Percentiles rank a stretch among this genome's conserved stretches.
Conservation (phyloP, 495 filamentous ascomycete species). For the Hypoxylon subgilvum region DNA sequence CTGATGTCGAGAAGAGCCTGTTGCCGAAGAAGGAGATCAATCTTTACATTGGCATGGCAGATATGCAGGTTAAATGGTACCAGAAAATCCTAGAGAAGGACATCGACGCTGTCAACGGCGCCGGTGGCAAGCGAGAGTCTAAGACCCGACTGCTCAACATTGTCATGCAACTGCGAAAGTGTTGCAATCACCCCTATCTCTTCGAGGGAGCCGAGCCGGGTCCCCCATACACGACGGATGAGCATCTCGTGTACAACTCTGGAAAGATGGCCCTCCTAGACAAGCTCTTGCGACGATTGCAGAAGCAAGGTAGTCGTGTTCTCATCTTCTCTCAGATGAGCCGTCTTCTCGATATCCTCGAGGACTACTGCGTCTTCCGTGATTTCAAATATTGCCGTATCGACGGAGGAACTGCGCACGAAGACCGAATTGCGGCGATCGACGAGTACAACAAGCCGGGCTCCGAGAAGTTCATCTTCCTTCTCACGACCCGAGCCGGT, state of each 20-base stretch:
- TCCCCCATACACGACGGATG: conserved; percentile 96
- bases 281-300: conserved; percentile 83
- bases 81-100: conserved; percentile 99
- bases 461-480: conserved; percentile 96
- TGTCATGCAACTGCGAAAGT: conserved; percentile 99
- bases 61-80: conserved; percentile 99
- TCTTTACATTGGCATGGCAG: conserved; percentile 96
- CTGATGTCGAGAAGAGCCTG: conserved; percentile 97
- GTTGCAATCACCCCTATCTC: conserved; percentile 98
- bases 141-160: conserved; percentile 99
- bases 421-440: conserved; percentile 96
- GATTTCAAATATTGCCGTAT: conserved; percentile 97
- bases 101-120: conserved; percentile 98
- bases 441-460: conserved; percentile 97
- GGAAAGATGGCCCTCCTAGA: conserved; percentile 99
- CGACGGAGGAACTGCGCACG: conserved; percentile 95
- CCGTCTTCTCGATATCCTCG: conserved; percentile 92
- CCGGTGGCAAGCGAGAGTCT: conserved; percentile 94
- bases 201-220: conserved; percentile 98
- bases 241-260: conserved; percentile 90
- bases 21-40: conserved; percentile 98
- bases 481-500: conserved; percentile 95
- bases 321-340: conserved; percentile 99
- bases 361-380: conserved; percentile 97
- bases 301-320: conserved; percentile 84